These are phyloP conservation scores for Gastrodia elata DNA, from an alignment of 106 monocot genomes.

Conservation along the genomic window DNA sequence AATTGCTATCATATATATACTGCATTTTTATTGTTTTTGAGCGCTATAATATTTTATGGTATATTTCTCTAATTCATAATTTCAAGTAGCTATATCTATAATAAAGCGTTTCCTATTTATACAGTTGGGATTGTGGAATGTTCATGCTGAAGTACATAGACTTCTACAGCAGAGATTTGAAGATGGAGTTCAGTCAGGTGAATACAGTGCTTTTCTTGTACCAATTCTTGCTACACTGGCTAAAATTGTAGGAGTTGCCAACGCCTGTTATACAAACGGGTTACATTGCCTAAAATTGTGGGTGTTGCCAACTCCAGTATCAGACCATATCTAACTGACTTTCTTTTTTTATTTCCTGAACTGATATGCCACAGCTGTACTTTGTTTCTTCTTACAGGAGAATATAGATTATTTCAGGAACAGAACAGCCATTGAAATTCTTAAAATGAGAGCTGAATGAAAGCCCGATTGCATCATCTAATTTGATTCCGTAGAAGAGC, in stretches of 20 bases:
- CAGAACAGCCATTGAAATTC: constrained; percentile 62
- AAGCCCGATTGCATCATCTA: too few relatives aligned
- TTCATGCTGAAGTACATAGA: constrained; percentile 96
- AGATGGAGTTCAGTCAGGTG: constrained; percentile 64
- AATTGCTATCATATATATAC: background rate
- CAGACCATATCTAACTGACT: background rate
- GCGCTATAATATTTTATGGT: background rate
- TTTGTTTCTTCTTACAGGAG: constrained; percentile 28
- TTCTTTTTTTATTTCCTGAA: background rate
- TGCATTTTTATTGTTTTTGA: background rate
- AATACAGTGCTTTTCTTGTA: background rate
- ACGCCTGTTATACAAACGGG: background rate
- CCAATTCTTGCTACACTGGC: too few relatives aligned
- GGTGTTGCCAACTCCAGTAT: background rate
- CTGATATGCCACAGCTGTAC: background rate
- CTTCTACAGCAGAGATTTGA: constrained; percentile 76
- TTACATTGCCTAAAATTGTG: background rate
- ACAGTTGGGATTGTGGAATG: constrained; percentile 95
- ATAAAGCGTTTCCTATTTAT: background rate
- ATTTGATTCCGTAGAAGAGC: too few relatives aligned
- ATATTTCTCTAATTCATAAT: background rate
- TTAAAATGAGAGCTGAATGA: constrained; percentile 55
- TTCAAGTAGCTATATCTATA: background rate
- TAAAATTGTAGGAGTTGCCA: background rate
- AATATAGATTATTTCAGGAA: constrained; percentile 75